phyloP scores from a whole-genome alignment of 1,284 basidiomycete species.

The Tilletia caries region DNA sequence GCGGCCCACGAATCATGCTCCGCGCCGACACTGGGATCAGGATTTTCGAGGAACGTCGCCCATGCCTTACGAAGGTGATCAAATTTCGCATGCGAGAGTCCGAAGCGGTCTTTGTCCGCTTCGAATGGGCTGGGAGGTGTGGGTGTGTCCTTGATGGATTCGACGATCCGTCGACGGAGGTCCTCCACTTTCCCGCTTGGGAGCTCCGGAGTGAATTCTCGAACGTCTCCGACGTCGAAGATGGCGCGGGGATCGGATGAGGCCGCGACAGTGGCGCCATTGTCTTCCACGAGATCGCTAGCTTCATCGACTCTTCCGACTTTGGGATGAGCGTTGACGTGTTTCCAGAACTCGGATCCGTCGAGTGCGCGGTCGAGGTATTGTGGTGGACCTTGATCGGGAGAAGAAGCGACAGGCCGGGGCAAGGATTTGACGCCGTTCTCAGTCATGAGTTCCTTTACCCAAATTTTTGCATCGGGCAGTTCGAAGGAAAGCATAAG shows the following conservation, averaged over 20 bases:
- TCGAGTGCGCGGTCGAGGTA: conserved; percentile 33
- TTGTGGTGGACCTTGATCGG: conserved; percentile 23
- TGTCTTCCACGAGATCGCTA: neutral
- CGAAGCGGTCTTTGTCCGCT: conserved; percentile 28
- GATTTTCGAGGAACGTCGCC: conserved; percentile 26
- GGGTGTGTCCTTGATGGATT: neutral
- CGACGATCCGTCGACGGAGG: conserved; percentile 8
- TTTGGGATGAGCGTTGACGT: conserved; percentile 22
- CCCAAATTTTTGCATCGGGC: conserved; percentile 23
- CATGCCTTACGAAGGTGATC: conserved; percentile 27
- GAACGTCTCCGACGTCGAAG: conserved; percentile 1
- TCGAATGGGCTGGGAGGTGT: conserved; percentile 19
- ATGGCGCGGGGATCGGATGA: conserved; percentile 3
- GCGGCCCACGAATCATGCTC: conserved; percentile 38
- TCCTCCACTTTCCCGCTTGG: neutral
- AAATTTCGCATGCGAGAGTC: conserved; percentile 31
- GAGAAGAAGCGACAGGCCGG: conserved; percentile 26
- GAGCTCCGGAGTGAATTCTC: neutral
- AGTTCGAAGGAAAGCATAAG: conserved; percentile 22
- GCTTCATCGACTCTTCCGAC: conserved; percentile 22
- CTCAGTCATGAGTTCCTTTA: conserved; percentile 25
- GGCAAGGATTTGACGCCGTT: conserved; percentile 24
- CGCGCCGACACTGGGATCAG: conserved; percentile 23
- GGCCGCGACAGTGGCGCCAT: neutral
- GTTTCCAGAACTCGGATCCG: conserved; percentile 33